These are phyloP conservation scores for Pleurotus citrinopileatus DNA, from an alignment of 768 basidiomycete species.

Conservation along the genomic window DNA sequence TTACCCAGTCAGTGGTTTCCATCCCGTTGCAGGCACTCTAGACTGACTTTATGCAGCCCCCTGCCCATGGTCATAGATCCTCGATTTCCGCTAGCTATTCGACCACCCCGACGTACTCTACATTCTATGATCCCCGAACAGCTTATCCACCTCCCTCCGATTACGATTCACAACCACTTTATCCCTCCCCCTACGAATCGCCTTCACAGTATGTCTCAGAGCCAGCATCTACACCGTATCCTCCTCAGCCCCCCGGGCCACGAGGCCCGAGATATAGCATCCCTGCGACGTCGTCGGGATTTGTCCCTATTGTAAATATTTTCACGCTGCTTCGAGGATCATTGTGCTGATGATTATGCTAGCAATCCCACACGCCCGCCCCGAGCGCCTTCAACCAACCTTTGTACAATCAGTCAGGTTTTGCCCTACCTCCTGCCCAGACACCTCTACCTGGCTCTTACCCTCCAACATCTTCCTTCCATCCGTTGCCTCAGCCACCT, in stretches of 20 bases:
- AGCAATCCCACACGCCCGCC: conserved; percentile 42
- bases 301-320: conserved; percentile 45
- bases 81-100: conserved; percentile 35
- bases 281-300: conserved; percentile 66
- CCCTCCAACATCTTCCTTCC: conserved; percentile 33
- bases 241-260: conserved; percentile 32
- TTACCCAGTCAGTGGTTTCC: conserved; percentile 46
- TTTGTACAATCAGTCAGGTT: conserved; percentile 30
- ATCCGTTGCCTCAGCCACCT: conserved; percentile 32
- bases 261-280: conserved; percentile 66
- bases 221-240: conserved; percentile 22
- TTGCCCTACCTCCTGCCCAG: conserved; percentile 26
- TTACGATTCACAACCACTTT: conserved; percentile 29
- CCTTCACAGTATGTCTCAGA: conserved; percentile 30
- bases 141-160: conserved; percentile 31
- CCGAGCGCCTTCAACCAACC: conserved; percentile 30
- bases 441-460: conserved; percentile 28
- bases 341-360: neutral
- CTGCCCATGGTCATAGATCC: conserved; percentile 33
- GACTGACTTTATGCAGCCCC: conserved; percentile 24
- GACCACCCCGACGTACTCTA: conserved; percentile 27
- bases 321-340: neutral
- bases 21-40: neutral
- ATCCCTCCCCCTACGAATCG: conserved; percentile 30
- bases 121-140: conserved; percentile 27